phyloP scores from a whole-genome alignment of 352 stramenopile genomes.

The Phytophthora constricta region DNA sequence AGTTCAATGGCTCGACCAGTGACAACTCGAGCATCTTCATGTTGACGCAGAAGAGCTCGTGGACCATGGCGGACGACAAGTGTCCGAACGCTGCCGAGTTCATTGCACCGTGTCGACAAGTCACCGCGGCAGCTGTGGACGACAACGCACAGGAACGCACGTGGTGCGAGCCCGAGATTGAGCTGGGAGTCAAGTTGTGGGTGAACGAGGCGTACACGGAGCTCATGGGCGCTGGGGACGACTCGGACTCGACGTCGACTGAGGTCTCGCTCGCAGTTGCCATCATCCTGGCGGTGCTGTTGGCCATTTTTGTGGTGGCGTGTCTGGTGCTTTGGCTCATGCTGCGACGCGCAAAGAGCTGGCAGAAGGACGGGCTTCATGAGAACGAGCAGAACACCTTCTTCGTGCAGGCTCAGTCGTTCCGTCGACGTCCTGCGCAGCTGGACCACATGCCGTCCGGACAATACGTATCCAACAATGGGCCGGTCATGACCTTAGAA shows the following conservation, averaged over 20 bases:
- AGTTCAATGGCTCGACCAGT: slow-evolving; percentile 3
- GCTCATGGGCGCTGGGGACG: background rate
- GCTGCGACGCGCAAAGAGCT: slow-evolving; percentile 21
- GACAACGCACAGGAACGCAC: slow-evolving; percentile 21
- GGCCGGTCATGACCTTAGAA: slow-evolving; percentile 25
- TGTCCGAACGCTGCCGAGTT: slow-evolving; percentile 39
- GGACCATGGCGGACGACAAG: slow-evolving; percentile 25
- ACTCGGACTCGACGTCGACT: slow-evolving; percentile 14
- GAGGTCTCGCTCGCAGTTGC: slow-evolving; percentile 26
- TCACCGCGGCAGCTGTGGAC: slow-evolving; percentile 13
- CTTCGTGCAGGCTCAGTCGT: slow-evolving; percentile 31
- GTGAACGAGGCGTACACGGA: slow-evolving; percentile 15
- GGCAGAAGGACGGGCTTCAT: slow-evolving; percentile 31
- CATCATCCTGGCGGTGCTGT: slow-evolving; percentile 27
- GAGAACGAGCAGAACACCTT: slow-evolving; percentile 38
- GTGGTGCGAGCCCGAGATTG: slow-evolving; percentile 44
- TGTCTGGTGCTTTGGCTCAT: slow-evolving; percentile 31
- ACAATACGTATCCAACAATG: slow-evolving; percentile 31
- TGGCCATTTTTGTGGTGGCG: slow-evolving; percentile 29
- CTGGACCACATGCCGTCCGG: slow-evolving; percentile 12
- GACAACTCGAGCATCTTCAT: slow-evolving; percentile 27
- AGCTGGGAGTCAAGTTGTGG: slow-evolving; percentile 37
- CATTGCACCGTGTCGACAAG: slow-evolving; percentile 35
- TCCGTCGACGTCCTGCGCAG: slow-evolving; percentile 1
- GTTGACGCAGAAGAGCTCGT: slow-evolving; percentile 34